Base-by-base conservation (phyloP, 1,284 basidiomycete genomes). In the Phaffia rhodozyma region DNA sequence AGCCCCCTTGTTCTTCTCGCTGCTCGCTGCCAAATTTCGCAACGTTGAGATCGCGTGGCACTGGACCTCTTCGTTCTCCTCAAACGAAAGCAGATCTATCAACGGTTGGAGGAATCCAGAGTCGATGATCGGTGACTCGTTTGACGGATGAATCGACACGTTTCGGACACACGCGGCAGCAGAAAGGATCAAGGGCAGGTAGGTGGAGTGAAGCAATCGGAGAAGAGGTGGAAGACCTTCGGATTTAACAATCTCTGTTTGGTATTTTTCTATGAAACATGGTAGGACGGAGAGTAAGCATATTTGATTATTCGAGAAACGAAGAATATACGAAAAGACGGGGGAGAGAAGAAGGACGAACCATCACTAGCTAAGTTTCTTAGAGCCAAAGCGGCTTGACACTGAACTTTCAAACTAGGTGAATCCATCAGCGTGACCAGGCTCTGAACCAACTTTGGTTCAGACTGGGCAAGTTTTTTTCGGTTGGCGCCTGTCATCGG, bases 31-130 rank as follows among this genome's bases (percentile, higher is more conserved):
- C 18, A 98, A 82, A 74, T 99, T 99, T 47, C 96, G 84, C 61
- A 99, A 80, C 0, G 96, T 99, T 32, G 91, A 96, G 70, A 99
- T 99, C n/a, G 96, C 96, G 72, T 99, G 96, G 72, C 96, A 98
- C 75, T 98, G 94, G 43, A 99, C 92, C 77, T 99, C 96, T 77
- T 99, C 96, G 74, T 98, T 98, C 76, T 99, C 96, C 75, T 82
- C 97, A 79, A 98, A 98, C 5, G 91, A 91, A 50, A 99, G 80
- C 49, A 98, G 82, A 73, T 91, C 92, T 75, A 99, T 97, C 52
- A 99, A 79, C 1, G 96, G 96, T 72, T 92, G 87, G 62, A 98
- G 78, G 81, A 98, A 99, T 29, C 93, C 93, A 52, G 91, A 91
- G 72, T 99, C 96, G 75, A 99, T 99, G 75, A 99, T 99, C 21